Conservation (phyloP, 768 basidiomycete species). For the Termitomyces sp. region DNA sequence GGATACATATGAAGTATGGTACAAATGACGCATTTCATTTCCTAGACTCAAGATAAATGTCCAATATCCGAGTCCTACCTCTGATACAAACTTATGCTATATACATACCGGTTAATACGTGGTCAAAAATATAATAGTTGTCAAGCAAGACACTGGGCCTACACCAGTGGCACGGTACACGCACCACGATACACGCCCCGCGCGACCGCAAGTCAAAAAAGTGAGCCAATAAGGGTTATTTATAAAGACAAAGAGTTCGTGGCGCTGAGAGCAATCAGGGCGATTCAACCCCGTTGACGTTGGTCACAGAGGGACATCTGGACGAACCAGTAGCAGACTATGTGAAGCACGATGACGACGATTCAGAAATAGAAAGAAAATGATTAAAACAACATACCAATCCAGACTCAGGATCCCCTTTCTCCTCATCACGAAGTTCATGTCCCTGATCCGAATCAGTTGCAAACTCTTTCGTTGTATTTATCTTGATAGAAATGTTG, state of each 20-base stretch:
- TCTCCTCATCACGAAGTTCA: conserved; percentile 18
- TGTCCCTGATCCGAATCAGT: conserved; percentile 36
- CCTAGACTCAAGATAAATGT: not conserved
- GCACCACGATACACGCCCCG: not conserved
- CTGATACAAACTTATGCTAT: not conserved
- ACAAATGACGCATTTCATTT: not conserved
- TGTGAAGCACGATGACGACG: not conserved
- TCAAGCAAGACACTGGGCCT: not conserved
- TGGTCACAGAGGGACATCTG: conserved; percentile 4
- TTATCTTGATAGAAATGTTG: conserved; percentile 53
- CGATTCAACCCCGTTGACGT: not conserved
- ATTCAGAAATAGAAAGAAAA: not conserved
- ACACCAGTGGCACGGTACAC: not conserved
- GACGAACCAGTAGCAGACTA: conserved; percentile 4
- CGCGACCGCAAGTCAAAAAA: not conserved
- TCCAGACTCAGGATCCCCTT: conserved; percentile 10
- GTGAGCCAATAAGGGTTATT: not conserved
- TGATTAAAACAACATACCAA: conserved; percentile 5
- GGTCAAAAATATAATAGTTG: not conserved
- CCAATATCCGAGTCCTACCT: not conserved
- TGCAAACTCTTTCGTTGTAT: conserved; percentile 48
- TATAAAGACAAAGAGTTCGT: not conserved
- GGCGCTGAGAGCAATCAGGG: not conserved
- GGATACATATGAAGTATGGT: no score
- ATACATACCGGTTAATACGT: not conserved